A percentile compares a stretch with the other conserved stretches of the same genome.
phyloP scores from a whole-genome alignment of 1,284 basidiomycete genomes.

The Cutaneotrichosporon sp. region DNA sequence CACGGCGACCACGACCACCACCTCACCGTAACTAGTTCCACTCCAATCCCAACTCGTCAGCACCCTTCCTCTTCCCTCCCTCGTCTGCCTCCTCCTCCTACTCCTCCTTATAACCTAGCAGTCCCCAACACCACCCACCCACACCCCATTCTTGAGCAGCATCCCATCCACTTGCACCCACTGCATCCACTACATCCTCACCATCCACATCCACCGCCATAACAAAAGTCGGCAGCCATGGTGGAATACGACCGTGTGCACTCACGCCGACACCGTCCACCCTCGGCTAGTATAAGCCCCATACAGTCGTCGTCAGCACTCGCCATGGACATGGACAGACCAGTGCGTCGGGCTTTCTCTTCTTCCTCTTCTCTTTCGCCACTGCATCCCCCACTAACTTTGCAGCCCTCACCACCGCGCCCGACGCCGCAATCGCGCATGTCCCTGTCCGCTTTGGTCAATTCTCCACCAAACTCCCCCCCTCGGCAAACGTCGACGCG shows the following conservation, averaged over 20 bases:
- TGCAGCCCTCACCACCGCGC: constrained; percentile 19
- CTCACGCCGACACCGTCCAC: constrained; percentile 1
- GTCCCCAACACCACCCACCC: not conserved
- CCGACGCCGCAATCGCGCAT: constrained; percentile 30
- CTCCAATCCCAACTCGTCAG: not conserved
- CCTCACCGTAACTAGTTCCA: not conserved
- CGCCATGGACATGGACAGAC: constrained; percentile 11
- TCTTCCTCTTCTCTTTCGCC: not conserved
- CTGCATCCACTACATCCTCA: not conserved
- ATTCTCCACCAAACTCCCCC: constrained; percentile 25
- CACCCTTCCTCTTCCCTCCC: not conserved
- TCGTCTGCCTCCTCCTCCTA: not conserved
- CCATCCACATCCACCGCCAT: no score
- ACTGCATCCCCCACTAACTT: not conserved
- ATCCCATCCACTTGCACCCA: not conserved
- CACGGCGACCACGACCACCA: not conserved
- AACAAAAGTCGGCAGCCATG: not conserved
- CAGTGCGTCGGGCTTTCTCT: constrained; percentile 2
- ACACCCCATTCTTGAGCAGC: not conserved
- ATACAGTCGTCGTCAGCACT: constrained; percentile 5
- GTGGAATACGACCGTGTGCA: constrained; percentile 14
- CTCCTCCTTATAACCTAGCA: not conserved
- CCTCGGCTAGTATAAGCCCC: constrained; percentile 15
- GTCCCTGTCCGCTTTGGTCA: constrained; percentile 38
- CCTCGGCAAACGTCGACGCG: not conserved